phyloP scores from a whole-genome alignment of 1,284 basidiomycete species.

The Irpex rosettiformis region DNA sequence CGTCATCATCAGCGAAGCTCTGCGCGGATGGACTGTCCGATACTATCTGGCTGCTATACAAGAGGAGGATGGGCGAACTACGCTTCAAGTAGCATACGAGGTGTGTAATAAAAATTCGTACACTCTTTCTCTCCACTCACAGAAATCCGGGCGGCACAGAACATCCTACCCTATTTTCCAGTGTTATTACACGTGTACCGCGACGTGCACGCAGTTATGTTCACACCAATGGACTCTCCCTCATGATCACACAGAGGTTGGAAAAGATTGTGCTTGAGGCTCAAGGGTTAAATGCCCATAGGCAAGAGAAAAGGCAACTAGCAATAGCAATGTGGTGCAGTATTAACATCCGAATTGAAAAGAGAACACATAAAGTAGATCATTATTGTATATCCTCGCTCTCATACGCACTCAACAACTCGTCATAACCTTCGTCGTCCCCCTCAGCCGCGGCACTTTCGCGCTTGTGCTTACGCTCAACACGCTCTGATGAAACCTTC shows the following conservation, averaged over 20 bases:
- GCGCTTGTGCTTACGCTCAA: constrained; percentile 24
- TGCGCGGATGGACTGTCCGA: constrained; percentile 65
- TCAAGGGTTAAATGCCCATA: not conserved
- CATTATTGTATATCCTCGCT: constrained; percentile 45
- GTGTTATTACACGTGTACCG: constrained; percentile 58
- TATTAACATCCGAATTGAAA: not conserved
- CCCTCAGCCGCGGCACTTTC: constrained; percentile 70
- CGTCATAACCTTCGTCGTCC: constrained; percentile 76
- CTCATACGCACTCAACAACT: constrained; percentile 73
- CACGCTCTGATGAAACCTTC: constrained; percentile 28
- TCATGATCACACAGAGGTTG: not conserved
- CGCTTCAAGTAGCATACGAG: constrained; percentile 50
- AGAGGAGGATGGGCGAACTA: constrained; percentile 27
- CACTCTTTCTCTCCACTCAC: too few relatives aligned
- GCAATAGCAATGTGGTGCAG: not conserved
- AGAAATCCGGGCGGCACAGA: too few relatives aligned
- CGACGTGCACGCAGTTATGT: constrained; percentile 41
- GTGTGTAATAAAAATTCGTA: constrained; percentile 30
- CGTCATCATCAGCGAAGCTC: constrained; percentile 69
- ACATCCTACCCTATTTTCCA: constrained; percentile 59
- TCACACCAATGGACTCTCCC: constrained; percentile 7
- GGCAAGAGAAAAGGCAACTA: not conserved
- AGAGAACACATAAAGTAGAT: not conserved
- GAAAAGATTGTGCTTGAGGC: not conserved
- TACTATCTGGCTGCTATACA: constrained; percentile 61